These are phyloP conservation scores for Hemileccinum impolitum DNA, from an alignment of 768 basidiomycete genomes.

Conservation along the genomic window DNA sequence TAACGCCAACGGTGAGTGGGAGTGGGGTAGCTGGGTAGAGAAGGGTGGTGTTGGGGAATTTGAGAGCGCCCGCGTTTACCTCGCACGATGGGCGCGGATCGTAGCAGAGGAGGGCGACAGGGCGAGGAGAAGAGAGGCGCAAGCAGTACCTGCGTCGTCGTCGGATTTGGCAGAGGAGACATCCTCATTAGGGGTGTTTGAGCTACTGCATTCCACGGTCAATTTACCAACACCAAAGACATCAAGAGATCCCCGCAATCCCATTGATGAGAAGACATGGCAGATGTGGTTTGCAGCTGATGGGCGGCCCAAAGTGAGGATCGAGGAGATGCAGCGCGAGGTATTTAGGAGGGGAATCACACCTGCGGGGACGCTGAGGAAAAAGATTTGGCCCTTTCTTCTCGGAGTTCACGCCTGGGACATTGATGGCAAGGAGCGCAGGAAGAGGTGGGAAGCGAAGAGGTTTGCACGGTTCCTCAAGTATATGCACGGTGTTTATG, in stretches of 20 bases:
- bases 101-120: conserved; percentile 98
- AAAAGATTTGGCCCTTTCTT: conserved; percentile 87
- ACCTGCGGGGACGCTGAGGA: conserved; percentile 52
- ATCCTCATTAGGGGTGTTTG: conserved; percentile 83
- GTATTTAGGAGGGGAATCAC: conserved; percentile 75
- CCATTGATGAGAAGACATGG: conserved; percentile 74
- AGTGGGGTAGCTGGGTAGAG: conserved; percentile 93
- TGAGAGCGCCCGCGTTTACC: conserved; percentile 92
- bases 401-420: conserved; percentile 86
- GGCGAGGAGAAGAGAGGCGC: conserved; percentile 76
- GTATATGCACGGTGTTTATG: conserved; percentile 7
- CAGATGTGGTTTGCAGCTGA: conserved; percentile 72
- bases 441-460: conserved; percentile 58
- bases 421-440: conserved; percentile 57
- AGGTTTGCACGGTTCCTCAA: conserved; percentile 37
- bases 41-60: conserved; percentile 93
- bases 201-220: conserved; percentile 73
- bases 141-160: conserved; percentile 54
- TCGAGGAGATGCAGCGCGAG: conserved; percentile 70
- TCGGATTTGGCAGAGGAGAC: conserved; percentile 54
- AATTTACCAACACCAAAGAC: conserved; percentile 81
- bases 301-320: conserved; percentile 60
- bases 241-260: conserved; percentile 75
- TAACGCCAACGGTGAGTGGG: conserved; percentile 84
- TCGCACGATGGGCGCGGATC: conserved; percentile 94